Evolutionary conservation across 2,329 filamentous ascomycete species (phyloP), one percentile per base, ranked within the genome.

Genomic region (Alternaria sp.): DNA sequence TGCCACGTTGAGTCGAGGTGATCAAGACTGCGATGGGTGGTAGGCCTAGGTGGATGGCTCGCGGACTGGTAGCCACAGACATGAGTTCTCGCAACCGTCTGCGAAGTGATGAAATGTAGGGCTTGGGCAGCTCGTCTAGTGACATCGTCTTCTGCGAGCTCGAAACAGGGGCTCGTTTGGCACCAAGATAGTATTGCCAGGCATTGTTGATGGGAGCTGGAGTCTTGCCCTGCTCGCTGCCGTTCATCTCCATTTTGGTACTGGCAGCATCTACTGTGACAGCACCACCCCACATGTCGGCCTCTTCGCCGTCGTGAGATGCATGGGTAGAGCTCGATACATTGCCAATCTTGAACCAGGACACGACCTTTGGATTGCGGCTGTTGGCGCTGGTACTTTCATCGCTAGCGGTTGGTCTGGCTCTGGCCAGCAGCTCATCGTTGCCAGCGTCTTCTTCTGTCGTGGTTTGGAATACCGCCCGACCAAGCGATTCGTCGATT

Each of bases 281-380:
- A 43, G 95, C 89, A 1, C 92, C 91, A 40, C 93, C 93, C 96
- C 96, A 99, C 9, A 90, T 83, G 56, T 92, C 90, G 52, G 90
- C 87, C 4, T 87, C 87, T 32, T 89, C 87, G n/a, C 86, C 84
- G 8, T 87, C 73, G 74, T 84, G 70, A 83, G 89, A 70, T 82
- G 88, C 74, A 83, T 81, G 80, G 11, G 80, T 70, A 8, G 77
- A 71, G n/a, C 80, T 78, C 9, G 83, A 81, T 49, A 82, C 81
- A 62, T 93, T 91, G 43, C 91, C 91, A 44, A 99, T 91, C 67
- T 90, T 92, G 84, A 97, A 98, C 96, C 96, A 99, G 8, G 93
- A 94, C 19, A 97, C 91, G 11, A 74, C 75, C 50, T 79, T 81
- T 19, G 71, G 64, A 50, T 64, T 71, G 25, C 61, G 63, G 32